A percentile compares a stretch with the other conserved stretches of the same genome.
These are phyloP conservation scores for Yarrowia phangngaensis DNA, from an alignment of 805 yeast species.

Conservation along the genomic window DNA sequence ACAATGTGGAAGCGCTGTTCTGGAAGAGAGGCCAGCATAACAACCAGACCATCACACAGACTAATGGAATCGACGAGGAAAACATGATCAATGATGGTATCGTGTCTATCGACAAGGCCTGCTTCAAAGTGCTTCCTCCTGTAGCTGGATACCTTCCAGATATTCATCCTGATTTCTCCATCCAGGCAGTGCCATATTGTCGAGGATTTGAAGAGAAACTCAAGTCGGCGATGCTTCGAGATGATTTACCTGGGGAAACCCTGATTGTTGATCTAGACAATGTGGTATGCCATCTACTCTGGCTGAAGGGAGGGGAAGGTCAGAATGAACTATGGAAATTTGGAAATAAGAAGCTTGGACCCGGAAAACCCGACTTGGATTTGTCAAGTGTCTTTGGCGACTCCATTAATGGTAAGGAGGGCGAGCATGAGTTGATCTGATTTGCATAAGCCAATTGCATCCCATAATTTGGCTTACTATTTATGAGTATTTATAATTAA, in stretches of 20 bases:
- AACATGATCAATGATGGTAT: background rate
- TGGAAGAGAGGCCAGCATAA: constrained; percentile 5
- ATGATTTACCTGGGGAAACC: constrained; percentile 26
- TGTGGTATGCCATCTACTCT: constrained; percentile 17
- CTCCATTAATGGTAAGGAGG: background rate
- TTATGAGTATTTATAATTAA: constrained; percentile 18
- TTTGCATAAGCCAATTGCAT: constrained; percentile 11
- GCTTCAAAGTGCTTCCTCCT: constrained; percentile 30
- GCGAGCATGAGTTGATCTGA: background rate
- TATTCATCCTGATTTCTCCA: constrained; percentile 34
- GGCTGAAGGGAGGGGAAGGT: constrained; percentile 17
- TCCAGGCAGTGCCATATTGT: constrained; percentile 32
- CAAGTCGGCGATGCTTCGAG: constrained; percentile 31
- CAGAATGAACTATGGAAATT: constrained; percentile 19
- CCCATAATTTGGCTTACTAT: constrained; percentile 16
- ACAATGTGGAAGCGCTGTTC: constrained; percentile 19
- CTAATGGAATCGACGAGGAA: background rate
- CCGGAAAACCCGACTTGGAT: constrained; percentile 19
- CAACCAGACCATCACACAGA: background rate
- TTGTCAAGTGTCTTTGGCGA: constrained; percentile 3
- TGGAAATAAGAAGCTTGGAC: constrained; percentile 23
- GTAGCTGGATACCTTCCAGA: constrained; percentile 34
- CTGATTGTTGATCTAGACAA: constrained; percentile 25
- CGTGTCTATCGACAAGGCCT: constrained; percentile 14
- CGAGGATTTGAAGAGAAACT: constrained; percentile 32